Conservation (phyloP, 2,329 filamentous ascomycete genomes). For the Alternaria incomplexa region DNA sequence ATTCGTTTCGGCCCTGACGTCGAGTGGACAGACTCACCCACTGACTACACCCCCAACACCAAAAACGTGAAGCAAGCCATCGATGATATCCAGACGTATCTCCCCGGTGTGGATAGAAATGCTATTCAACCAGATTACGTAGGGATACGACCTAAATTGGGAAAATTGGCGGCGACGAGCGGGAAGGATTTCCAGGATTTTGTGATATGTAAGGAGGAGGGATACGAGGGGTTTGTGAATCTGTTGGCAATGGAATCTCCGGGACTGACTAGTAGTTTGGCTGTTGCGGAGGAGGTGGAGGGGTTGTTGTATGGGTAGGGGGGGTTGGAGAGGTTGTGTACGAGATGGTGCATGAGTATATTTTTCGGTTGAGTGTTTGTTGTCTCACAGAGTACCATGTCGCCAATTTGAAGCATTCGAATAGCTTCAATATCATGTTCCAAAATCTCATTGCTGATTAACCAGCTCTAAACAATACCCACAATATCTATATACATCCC, state of each 20-base stretch:
- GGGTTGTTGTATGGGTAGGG: conserved; percentile 56
- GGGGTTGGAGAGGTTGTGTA: no score
- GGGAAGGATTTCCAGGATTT: conserved; percentile 82
- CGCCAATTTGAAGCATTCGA: no score
- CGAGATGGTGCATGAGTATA: no score
- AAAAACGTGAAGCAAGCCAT: conserved; percentile 70
- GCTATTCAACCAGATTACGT: conserved; percentile 83
- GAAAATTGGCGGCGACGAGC: conserved; percentile 64
- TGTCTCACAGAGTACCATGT: no score
- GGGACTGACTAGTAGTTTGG: conserved; percentile 83
- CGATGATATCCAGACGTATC: conserved; percentile 75
- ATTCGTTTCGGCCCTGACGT: conserved; percentile 94
- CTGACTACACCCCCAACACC: conserved; percentile 71
- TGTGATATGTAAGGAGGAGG: conserved; percentile 76
- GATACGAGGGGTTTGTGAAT: conserved; percentile 84
- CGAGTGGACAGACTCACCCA: conserved; percentile 81
- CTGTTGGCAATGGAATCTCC: conserved; percentile 92
- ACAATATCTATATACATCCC: neutral
- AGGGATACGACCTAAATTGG: conserved; percentile 88
- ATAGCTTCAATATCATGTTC: neutral
- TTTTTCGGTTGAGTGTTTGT: no score
- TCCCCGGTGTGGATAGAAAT: conserved; percentile 72
- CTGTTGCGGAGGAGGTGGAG: conserved; percentile 80
- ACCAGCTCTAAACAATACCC: neutral
- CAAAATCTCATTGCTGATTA: neutral